phyloP scores from a whole-genome alignment of 306 rosid genomes.

The Fagus sylvatica region DNA sequence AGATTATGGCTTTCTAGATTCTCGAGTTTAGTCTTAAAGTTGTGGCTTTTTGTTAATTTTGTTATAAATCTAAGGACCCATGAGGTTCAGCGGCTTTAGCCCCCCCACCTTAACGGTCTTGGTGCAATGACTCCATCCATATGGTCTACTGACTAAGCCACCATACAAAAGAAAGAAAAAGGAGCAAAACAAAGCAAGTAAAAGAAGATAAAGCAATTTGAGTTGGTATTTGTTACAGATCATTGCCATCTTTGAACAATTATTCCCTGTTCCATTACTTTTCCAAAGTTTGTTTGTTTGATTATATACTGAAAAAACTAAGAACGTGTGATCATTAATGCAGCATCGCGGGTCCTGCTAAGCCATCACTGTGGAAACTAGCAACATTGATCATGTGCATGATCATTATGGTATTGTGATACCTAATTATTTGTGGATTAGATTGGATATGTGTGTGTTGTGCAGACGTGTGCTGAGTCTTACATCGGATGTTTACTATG shows the following conservation, averaged over 20 bases:
- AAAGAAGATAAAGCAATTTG: constrained; percentile 47
- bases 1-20: constrained; percentile 43
- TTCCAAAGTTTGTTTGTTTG: not conserved
- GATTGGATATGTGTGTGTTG: too few relatives aligned
- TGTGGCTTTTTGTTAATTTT: constrained; percentile 40
- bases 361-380: too few relatives aligned
- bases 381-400: not conserved
- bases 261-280: constrained; percentile 28
- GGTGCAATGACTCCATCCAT: constrained; percentile 21
- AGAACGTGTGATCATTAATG: constrained; percentile 26
- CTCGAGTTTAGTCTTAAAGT: constrained; percentile 74
- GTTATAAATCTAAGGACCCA: constrained; percentile 41
- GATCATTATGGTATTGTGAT: not conserved
- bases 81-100: constrained; percentile 9
- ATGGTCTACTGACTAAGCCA: constrained; percentile 36
- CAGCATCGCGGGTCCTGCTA: not conserved
- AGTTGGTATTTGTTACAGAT: constrained; percentile 39
- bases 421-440: too few relatives aligned
- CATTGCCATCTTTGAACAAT: constrained; percentile 36
- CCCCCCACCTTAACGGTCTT: constrained; percentile 19
- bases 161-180: constrained; percentile 40
- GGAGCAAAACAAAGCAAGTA: constrained; percentile 44
- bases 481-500: constrained; percentile 3
- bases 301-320: not conserved
- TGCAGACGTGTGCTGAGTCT: not conserved